Conservation (phyloP, 2,329 filamentous ascomycete genomes). For the Cladophialophora yegresii region DNA sequence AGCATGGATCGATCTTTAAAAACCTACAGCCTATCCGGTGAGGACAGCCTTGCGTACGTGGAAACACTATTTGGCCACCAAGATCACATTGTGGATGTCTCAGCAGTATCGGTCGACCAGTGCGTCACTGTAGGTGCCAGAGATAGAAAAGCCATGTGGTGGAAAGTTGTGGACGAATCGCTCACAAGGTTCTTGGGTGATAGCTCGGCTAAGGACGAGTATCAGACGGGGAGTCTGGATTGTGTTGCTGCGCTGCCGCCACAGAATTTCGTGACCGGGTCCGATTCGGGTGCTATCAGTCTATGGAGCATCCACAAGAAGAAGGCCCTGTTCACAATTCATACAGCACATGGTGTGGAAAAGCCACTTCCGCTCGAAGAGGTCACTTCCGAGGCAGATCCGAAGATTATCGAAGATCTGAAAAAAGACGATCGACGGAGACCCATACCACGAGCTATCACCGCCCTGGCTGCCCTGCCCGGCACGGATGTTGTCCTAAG, state of each 20-base stretch:
- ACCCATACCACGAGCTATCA: conserved; percentile 82
- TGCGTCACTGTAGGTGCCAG: conserved; percentile 88
- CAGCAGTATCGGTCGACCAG: conserved; percentile 78
- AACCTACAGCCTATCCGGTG: conserved; percentile 73
- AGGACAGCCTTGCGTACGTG: conserved; percentile 84
- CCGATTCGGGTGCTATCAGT: conserved; percentile 82
- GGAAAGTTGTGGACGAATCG: conserved; percentile 95
- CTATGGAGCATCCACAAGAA: conserved; percentile 93
- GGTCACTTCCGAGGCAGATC: conserved; percentile 71
- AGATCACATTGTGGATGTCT: conserved; percentile 82
- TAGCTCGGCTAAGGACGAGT: conserved; percentile 51
- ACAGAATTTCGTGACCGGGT: conserved; percentile 89
- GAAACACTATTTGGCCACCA: conserved; percentile 97
- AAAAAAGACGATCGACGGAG: conserved; percentile 55
- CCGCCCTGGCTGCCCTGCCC: conserved; percentile 79
- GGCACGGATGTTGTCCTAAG: conserved; percentile 88
- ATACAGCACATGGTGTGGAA: conserved; percentile 83
- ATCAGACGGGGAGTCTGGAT: conserved; percentile 83
- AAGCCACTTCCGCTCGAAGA: conserved; percentile 66
- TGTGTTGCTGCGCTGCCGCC: conserved; percentile 86
- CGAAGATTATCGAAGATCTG: conserved; percentile 52
- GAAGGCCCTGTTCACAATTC: conserved; percentile 80
- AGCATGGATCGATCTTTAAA: conserved; percentile 93
- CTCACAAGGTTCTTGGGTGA: conserved; percentile 94
- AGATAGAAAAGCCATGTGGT: conserved; percentile 86